phyloP scores from a whole-genome alignment of 495 filamentous ascomycete species.

The Chlorociboria aeruginascens region DNA sequence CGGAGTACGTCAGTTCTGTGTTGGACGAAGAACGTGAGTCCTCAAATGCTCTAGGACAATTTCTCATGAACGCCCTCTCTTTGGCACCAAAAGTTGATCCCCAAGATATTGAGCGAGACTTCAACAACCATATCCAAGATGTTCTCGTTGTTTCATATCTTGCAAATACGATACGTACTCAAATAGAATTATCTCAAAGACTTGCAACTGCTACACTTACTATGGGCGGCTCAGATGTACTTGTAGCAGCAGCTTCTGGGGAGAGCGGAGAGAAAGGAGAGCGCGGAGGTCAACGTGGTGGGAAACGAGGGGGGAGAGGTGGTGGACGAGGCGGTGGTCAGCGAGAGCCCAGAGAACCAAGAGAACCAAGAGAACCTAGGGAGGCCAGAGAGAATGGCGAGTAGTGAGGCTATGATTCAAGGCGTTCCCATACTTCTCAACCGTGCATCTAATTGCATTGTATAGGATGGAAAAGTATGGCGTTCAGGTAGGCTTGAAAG shows the following conservation, averaged over 20 bases:
- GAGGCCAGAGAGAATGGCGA: conserved; percentile 4
- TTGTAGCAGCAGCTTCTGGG: conserved; percentile 29
- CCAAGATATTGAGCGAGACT: conserved; percentile 84
- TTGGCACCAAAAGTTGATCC: conserved; percentile 88
- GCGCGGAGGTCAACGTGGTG: conserved; percentile 23
- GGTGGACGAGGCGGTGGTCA: conserved; percentile 30
- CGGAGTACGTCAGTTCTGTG: conserved; percentile 78
- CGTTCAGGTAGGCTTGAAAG: conserved; percentile 16
- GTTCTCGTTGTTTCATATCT: conserved; percentile 94
- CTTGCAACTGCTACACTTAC: conserved; percentile 76
- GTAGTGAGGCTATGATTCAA: conserved; percentile 9
- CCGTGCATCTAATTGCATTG: conserved; percentile 19
- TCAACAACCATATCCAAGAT: conserved; percentile 99
- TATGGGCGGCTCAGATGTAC: conserved; percentile 35
- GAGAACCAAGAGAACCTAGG: background rate
- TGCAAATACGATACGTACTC: conserved; percentile 95
- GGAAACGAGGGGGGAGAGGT: conserved; percentile 29
- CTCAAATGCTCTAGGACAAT: conserved; percentile 82
- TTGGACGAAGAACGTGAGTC: conserved; percentile 49
- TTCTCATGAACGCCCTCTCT: conserved; percentile 80
- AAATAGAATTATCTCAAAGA: conserved; percentile 94
- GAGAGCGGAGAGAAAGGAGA: conserved; percentile 25
- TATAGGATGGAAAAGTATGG: conserved; percentile 22
- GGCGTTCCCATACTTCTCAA: conserved; percentile 8
- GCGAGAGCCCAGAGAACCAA: conserved; percentile 23